Conservation (phyloP, 2,329 filamentous ascomycete species). For the Phoma sp. region DNA sequence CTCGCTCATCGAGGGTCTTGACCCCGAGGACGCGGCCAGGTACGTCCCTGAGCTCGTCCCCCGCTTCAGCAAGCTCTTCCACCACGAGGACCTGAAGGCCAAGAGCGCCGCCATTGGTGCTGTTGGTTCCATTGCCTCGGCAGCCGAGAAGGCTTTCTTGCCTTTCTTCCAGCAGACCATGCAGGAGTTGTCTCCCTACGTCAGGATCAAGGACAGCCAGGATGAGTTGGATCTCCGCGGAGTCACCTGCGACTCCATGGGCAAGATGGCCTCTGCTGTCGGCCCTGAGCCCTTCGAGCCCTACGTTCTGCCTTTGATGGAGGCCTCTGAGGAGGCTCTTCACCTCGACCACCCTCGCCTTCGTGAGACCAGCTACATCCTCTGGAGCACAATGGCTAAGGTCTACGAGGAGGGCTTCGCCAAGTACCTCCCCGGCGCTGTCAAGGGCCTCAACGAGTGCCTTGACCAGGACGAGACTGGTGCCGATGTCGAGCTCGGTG, state of each 20-base stretch:
- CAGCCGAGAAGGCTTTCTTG: slow-evolving; percentile 80
- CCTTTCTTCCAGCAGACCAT: slow-evolving; percentile 94
- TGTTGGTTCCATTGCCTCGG: slow-evolving; percentile 86
- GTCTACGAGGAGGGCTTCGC: slow-evolving; percentile 87
- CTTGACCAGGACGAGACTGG: slow-evolving; percentile 89
- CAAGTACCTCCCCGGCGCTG: slow-evolving; percentile 77
- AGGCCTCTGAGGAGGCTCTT: slow-evolving; percentile 88
- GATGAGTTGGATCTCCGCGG: slow-evolving; percentile 90
- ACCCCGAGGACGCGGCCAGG: slow-evolving; percentile 77
- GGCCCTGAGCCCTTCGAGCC: slow-evolving; percentile 86
- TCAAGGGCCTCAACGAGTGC: slow-evolving; percentile 81
- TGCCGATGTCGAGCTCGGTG: slow-evolving; percentile 75
- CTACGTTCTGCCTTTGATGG: slow-evolving; percentile 89
- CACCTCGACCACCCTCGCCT: slow-evolving; percentile 87
- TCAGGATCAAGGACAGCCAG: slow-evolving; percentile 84
- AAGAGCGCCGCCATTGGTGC: slow-evolving; percentile 89
- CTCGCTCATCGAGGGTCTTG: slow-evolving; percentile 84
- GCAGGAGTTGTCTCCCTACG: slow-evolving; percentile 83
- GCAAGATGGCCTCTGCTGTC: slow-evolving; percentile 88
- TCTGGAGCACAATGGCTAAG: slow-evolving; percentile 94
- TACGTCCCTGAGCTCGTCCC: slow-evolving; percentile 85
- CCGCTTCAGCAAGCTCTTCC: slow-evolving; percentile 81
- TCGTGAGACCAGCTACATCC: slow-evolving; percentile 94
- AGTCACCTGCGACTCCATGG: slow-evolving; percentile 89
- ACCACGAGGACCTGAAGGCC: slow-evolving; percentile 84